Evolutionary conservation across 2,329 filamentous ascomycete genomes (phyloP).

Genomic region (Paraphaeosphaeria minitans): DNA sequence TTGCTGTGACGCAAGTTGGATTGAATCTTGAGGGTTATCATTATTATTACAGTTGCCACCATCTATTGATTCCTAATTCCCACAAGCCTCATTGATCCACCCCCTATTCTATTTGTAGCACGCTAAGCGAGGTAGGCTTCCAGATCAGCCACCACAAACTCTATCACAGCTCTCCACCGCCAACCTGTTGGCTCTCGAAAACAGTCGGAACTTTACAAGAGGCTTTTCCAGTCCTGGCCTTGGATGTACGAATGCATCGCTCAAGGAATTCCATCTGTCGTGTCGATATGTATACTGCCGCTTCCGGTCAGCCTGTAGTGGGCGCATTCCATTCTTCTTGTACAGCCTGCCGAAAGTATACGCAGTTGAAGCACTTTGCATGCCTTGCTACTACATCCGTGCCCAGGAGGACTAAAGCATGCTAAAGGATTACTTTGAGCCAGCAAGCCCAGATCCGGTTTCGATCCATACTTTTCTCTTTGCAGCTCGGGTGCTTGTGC

Average conservation of each 20-base stretch:
- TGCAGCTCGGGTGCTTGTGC: not conserved
- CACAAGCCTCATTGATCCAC: not conserved
- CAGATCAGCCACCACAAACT: not conserved
- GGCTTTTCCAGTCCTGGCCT: not conserved
- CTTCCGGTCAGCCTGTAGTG: not conserved
- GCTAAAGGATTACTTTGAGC: too few relatives aligned
- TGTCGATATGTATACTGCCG: not conserved
- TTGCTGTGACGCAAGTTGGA: not conserved
- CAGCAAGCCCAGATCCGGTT: too few relatives aligned
- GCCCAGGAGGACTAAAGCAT: too few relatives aligned
- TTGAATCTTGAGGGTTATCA: too few relatives aligned
- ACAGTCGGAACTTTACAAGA: not conserved
- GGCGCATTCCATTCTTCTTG: not conserved
- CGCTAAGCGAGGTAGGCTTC: not conserved
- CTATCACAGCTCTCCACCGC: not conserved
- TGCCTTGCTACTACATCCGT: not conserved
- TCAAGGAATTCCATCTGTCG: too few relatives aligned
- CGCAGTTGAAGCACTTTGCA: too few relatives aligned
- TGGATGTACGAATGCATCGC: too few relatives aligned
- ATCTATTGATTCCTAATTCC: not conserved
- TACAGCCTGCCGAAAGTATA: too few relatives aligned
- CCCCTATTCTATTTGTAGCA: not conserved
- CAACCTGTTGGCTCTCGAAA: not conserved
- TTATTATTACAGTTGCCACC: not conserved
- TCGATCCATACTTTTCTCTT: not conserved